Evolutionary conservation across 768 basidiomycete genomes (phyloP).

Genomic region (Boletus fagicola): DNA sequence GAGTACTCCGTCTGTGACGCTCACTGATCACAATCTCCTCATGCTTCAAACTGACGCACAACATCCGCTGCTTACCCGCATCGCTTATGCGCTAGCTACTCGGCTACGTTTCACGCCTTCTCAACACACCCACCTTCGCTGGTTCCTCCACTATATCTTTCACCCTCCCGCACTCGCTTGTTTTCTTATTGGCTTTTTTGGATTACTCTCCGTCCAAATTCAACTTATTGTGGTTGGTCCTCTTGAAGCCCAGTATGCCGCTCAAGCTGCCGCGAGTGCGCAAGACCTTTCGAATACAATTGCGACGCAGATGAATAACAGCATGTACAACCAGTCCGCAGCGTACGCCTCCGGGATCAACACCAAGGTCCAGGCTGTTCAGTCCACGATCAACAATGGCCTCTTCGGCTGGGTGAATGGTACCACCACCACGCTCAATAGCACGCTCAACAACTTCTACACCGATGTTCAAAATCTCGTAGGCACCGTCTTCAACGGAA

Average conservation of each 20-base stretch:
- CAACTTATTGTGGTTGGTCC: conserved; percentile 81
- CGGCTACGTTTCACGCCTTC: conserved; percentile 54
- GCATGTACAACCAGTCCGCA: conserved; percentile 79
- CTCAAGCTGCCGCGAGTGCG: conserved; percentile 57
- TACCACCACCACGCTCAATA: conserved; percentile 85
- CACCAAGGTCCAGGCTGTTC: conserved; percentile 60
- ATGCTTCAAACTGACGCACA: conserved; percentile 64
- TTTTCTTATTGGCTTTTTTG: conserved; percentile 90
- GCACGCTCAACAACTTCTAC: conserved; percentile 85
- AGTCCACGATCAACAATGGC: conserved; percentile 78
- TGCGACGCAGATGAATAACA: conserved; percentile 71
- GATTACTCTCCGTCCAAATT: conserved; percentile 80
- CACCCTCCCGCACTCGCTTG: conserved; percentile 89
- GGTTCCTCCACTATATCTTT: conserved; percentile 90
- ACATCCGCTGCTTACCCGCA: conserved; percentile 72
- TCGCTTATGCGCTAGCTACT: conserved; percentile 53
- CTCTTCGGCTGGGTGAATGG: conserved; percentile 95
- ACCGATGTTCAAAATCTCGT: conserved; percentile 78
- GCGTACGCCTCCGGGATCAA: conserved; percentile 81
- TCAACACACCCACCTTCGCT: conserved; percentile 70
- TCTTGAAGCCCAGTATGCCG: conserved; percentile 64
- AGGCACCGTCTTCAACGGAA: conserved; percentile 76
- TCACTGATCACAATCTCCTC: conserved; percentile 76
- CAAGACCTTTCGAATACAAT: conserved; percentile 70
- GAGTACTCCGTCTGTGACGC: conserved; percentile 49